Evolutionary conservation across 495 filamentous ascomycete genomes (phyloP).

Genomic region (Neurospora sp.): DNA sequence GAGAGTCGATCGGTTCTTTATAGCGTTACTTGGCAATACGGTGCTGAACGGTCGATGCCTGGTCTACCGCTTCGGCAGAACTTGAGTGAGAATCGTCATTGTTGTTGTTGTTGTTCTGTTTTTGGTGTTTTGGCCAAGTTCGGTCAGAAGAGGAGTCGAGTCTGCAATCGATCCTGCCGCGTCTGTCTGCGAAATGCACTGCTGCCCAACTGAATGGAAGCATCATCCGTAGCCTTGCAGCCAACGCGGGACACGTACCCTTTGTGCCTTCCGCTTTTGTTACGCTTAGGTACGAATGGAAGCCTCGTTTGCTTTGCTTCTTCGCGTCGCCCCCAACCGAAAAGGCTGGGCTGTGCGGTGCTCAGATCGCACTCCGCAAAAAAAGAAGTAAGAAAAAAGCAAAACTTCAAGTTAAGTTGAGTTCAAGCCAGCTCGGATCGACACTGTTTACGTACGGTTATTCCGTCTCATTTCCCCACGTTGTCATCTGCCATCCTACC

Average conservation of each 20-base stretch:
- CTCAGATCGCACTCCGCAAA: not conserved
- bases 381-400: not conserved
- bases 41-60: not conserved
- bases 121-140: not conserved
- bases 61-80: not conserved
- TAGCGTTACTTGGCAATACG: not conserved
- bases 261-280: not conserved
- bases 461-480: not conserved
- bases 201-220: not conserved
- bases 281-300: not conserved
- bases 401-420: not conserved
- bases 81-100: not conserved
- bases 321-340: not conserved
- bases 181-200: not conserved
- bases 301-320: not conserved
- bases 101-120: not conserved
- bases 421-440: too few species aligned
- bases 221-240: not conserved
- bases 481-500: not conserved
- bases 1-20: not conserved
- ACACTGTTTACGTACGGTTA: not conserved
- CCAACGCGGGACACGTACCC: not conserved
- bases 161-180: not conserved
- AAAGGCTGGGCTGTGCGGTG: not conserved
- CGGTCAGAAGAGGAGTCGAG: not conserved